These are phyloP conservation scores for Carex littledalei DNA, from an alignment of 176 grass and related monocot species.

Conservation along the genomic window DNA sequence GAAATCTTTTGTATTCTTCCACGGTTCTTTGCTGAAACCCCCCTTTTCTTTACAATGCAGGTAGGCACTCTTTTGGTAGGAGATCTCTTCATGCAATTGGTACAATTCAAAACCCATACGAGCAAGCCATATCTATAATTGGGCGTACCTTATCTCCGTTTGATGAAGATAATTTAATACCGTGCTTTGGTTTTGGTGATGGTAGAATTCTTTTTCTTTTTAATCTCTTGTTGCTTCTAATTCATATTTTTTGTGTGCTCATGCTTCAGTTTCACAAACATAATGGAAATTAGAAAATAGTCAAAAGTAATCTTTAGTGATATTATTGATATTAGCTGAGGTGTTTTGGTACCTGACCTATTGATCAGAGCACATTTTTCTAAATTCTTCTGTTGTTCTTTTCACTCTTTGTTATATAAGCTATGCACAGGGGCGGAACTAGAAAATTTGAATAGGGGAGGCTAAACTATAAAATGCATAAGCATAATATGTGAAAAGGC, in stretches of 20 bases:
- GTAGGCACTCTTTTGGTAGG: conserved; percentile 57
- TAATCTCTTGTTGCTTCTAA: conserved; percentile 7
- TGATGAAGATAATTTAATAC: conserved; percentile 99
- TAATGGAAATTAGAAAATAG: neutral
- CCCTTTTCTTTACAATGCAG: conserved; percentile 24
- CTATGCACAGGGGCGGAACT: neutral
- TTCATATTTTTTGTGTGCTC: neutral
- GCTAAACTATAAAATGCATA: too few relatives aligned
- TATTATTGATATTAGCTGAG: neutral
- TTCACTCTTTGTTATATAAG: neutral
- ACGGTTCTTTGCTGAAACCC: neutral
- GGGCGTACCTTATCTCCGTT: conserved; percentile 90
- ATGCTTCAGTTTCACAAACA: neutral
- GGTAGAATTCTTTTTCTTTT: conserved; percentile 32
- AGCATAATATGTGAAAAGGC: too few relatives aligned
- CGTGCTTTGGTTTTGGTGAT: conserved; percentile 98
- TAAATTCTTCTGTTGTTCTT: neutral
- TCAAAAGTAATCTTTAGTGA: neutral
- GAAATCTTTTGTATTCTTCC: neutral
- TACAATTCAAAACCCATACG: conserved; percentile 67
- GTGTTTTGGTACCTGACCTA: neutral
- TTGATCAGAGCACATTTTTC: neutral
- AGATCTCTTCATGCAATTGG: conserved; percentile 82
- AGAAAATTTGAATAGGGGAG: too few relatives aligned
- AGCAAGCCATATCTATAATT: conserved; percentile 97